phyloP scores from a whole-genome alignment of 176 grass and related monocot genomes.

The Tuctoria greenei region DNA sequence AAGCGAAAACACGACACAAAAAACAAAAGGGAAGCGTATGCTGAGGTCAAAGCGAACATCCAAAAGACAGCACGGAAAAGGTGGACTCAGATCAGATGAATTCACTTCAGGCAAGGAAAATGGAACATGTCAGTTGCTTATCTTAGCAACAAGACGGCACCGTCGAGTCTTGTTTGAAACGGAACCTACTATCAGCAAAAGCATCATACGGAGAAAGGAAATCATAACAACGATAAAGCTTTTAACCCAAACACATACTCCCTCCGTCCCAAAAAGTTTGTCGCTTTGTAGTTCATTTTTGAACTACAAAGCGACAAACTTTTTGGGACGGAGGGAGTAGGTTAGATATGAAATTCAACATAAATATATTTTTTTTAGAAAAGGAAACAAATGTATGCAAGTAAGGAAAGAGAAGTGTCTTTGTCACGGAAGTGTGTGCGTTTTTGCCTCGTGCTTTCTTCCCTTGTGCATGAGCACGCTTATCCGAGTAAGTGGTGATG shows the following conservation, averaged over 20 bases:
- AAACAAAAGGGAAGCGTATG: background rate
- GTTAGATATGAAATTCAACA: too few relatives aligned
- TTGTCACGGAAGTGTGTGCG: constrained; percentile 34
- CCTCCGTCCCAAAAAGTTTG: too few relatives aligned
- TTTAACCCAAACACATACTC: too few relatives aligned
- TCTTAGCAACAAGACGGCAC: constrained; percentile 31
- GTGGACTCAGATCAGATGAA: too few relatives aligned
- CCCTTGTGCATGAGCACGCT: constrained; percentile 33
- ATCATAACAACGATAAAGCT: too few relatives aligned
- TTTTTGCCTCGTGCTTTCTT: constrained; percentile 4
- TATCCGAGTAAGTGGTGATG: constrained; percentile 32
- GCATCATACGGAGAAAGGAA: too few relatives aligned
- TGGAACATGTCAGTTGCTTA: constrained; percentile 3
- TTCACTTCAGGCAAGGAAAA: constrained; percentile 24
- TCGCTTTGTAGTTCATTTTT: too few relatives aligned
- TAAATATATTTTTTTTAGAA: too few relatives aligned
- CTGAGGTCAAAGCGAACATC: constrained; percentile 34
- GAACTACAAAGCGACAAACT: too few relatives aligned
- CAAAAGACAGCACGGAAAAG: constrained; percentile 17
- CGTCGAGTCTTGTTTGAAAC: background rate
- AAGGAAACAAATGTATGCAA: too few relatives aligned
- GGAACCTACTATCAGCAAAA: background rate
- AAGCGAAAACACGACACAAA: constrained; percentile 6
- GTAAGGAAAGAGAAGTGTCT: too few relatives aligned
- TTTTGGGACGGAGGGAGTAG: too few relatives aligned